A percentile compares a stretch with the other conserved stretches of the same genome.
phyloP scores from a whole-genome alignment of 257 asterid species.

The Dorcoceras hygrometricum region DNA sequence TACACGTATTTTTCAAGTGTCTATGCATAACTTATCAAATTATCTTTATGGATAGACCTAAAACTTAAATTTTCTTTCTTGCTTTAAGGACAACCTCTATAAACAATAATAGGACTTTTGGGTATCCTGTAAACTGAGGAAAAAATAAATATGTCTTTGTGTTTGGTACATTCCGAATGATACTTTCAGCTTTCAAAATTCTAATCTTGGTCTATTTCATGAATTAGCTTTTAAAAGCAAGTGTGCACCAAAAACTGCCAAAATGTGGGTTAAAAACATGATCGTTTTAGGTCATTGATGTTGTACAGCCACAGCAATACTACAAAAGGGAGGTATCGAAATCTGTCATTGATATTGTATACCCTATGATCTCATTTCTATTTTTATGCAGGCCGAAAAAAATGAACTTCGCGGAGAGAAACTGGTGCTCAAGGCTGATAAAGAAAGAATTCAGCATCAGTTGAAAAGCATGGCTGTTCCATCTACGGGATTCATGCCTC shows the following conservation, averaged over 20 bases:
- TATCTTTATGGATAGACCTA: too few species aligned
- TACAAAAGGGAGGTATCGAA: too few species aligned
- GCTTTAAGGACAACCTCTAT: not conserved
- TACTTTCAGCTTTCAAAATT: not conserved
- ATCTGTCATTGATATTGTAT: not conserved
- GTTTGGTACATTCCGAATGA: not conserved
- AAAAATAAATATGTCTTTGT: too few species aligned
- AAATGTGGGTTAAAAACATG: not conserved
- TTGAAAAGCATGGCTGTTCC: conserved; percentile 51
- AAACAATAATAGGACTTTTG: not conserved
- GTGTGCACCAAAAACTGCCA: not conserved
- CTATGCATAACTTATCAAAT: not conserved
- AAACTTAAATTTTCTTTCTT: not conserved
- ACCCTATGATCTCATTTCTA: not conserved
- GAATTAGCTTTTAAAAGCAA: not conserved
- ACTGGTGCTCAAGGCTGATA: conserved; percentile 60
- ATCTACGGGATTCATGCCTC: conserved; percentile 57
- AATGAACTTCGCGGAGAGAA: conserved; percentile 88
- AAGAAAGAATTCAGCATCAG: conserved; percentile 77
- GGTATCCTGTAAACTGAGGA: not conserved
- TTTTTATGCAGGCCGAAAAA: conserved; percentile 55
- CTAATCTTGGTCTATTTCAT: not conserved
- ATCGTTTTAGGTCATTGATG: not conserved
- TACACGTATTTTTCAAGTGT: not conserved
- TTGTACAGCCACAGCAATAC: not conserved